Evolutionary conservation across 2,329 filamentous ascomycete genomes (phyloP).

Genomic region (Epichloe typhina): DNA sequence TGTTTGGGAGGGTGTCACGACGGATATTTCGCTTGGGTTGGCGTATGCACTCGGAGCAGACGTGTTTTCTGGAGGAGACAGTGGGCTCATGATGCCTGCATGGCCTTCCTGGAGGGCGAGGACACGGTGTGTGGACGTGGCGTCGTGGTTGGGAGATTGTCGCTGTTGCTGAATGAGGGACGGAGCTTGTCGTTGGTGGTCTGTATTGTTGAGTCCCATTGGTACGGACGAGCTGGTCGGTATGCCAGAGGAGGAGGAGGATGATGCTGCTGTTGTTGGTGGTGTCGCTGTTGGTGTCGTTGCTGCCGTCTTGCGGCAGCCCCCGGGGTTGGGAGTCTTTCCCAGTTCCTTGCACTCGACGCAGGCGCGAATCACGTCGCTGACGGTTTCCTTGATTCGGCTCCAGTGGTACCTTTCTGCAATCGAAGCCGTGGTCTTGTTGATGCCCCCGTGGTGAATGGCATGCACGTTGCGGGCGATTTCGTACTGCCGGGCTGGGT

Average conservation of each 20-base stretch:
- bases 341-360: conserved; percentile 72
- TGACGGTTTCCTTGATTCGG: conserved; percentile 93
- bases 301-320: conserved; percentile 10
- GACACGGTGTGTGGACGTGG: conserved; percentile 12
- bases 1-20: conserved; percentile 13
- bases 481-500: conserved; percentile 79
- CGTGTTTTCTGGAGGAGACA: conserved; percentile 13
- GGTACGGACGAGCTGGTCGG: not conserved
- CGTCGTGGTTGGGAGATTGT: conserved; percentile 6
- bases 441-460: conserved; percentile 77
- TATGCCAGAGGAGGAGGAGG: not conserved
- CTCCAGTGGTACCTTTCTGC: conserved; percentile 96
- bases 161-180: not conserved
- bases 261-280: not conserved
- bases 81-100: conserved; percentile 13
- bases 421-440: conserved; percentile 92
- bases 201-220: not conserved
- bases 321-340: conserved; percentile 33
- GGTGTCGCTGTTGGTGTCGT: not conserved
- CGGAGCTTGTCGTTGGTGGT: not conserved
- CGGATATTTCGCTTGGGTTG: conserved; percentile 35
- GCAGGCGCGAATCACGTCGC: conserved; percentile 86
- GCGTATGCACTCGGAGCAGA: conserved; percentile 28
- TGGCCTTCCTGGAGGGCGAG: conserved; percentile 19
- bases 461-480: conserved; percentile 70